A percentile compares a stretch with the other conserved stretches of the same genome.
These are phyloP conservation scores for Solanum tacnaense DNA, from an alignment of 257 asterid species.

Conservation along the genomic window DNA sequence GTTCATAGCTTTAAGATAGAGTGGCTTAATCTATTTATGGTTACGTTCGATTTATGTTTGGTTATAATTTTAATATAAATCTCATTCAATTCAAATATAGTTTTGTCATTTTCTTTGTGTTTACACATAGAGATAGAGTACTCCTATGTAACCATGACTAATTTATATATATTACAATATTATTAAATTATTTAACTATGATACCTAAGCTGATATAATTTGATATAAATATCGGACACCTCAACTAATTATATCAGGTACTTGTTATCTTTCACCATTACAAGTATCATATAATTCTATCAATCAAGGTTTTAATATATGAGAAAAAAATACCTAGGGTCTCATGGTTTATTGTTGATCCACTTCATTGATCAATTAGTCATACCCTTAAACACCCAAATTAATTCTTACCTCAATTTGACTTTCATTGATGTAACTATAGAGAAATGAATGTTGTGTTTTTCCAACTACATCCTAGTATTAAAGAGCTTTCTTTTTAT, in stretches of 20 bases:
- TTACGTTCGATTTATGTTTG: neutral
- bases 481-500: neutral
- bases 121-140: neutral
- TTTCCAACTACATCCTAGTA: neutral
- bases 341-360: rapidly evolving
- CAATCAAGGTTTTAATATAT: neutral
- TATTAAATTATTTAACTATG: neutral
- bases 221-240: neutral
- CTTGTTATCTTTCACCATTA: neutral
- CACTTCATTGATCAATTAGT: neutral
- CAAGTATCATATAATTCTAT: neutral
- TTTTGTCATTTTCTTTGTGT: neutral
- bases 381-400: neutral
- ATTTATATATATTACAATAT: neutral
- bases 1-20: neutral
- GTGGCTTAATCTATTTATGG: neutral
- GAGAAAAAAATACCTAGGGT: neutral
- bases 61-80: neutral
- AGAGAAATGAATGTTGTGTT: neutral
- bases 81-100: neutral
- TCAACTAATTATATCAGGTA: too few relatives aligned
- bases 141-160: neutral
- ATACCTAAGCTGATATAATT: neutral
- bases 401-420: neutral
- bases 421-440: neutral